These are phyloP conservation scores for Cicer arietinum DNA, from an alignment of 306 rosid species.

Conservation along the genomic window DNA sequence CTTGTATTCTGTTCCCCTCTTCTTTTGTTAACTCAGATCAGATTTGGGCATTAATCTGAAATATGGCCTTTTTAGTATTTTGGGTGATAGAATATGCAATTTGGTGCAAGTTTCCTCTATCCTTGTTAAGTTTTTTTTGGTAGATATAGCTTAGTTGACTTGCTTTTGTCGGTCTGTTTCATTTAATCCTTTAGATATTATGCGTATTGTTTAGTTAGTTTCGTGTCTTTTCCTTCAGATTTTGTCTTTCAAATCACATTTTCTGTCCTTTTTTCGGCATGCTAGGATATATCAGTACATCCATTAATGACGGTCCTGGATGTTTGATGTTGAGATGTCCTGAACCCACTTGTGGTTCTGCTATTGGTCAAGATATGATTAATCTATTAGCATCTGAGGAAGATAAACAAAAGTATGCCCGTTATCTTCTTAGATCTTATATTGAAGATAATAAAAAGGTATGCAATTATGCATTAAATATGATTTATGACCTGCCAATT, in stretches of 20 bases:
- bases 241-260: neutral
- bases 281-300: slow-evolving; percentile 74
- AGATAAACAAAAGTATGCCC: slow-evolving; percentile 72
- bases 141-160: slow-evolving; percentile 9
- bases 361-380: slow-evolving; percentile 87
- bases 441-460: slow-evolving; percentile 95
- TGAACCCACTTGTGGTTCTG: slow-evolving; percentile 84
- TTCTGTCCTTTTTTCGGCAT: slow-evolving; percentile 32
- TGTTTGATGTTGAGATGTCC: slow-evolving; percentile 93
- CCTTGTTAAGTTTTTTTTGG: neutral
- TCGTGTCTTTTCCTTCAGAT: neutral
- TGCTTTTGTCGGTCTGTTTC: slow-evolving; percentile 7
- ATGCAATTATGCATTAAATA: slow-evolving; percentile 48
- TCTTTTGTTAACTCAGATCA: slow-evolving; percentile 31
- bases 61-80: neutral
- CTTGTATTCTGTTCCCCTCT: slow-evolving; percentile 23
- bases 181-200: slow-evolving; percentile 13
- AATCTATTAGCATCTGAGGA: slow-evolving; percentile 58
- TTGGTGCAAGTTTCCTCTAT: slow-evolving; percentile 18
- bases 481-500: slow-evolving; percentile 24
- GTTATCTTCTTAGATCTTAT: slow-evolving; percentile 85
- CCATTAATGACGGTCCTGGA: slow-evolving; percentile 94
- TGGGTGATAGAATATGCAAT: slow-evolving; percentile 28
- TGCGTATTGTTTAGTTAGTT: slow-evolving; percentile 4
- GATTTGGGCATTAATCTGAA: slow-evolving; percentile 16